Base-by-base conservation (phyloP, 2,329 filamentous ascomycete species). In the Aureobasidium musti region DNA sequence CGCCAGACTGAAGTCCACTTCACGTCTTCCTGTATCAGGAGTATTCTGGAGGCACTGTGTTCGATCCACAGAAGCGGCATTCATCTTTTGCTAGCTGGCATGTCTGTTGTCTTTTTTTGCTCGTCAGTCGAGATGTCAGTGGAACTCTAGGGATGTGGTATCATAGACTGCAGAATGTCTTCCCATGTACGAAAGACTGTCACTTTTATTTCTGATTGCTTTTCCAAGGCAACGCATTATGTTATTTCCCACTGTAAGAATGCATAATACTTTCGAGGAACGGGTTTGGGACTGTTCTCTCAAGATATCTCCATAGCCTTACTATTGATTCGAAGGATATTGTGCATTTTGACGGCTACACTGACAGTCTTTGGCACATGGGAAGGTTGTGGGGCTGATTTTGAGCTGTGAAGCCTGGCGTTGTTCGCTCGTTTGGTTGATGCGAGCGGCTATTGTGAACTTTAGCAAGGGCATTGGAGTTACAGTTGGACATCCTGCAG, bases 1-100 rank as follows among this genome's bases (percentile, higher is more conserved):
- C 65, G 65, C 65, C 65, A 67, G 65, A 67, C 65, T 66, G 63
- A 66, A 66, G 63, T 60, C 53, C 13, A 66, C 49, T 56, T 66
- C 52, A n/a, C 26, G 63, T 53, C 52, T n/a, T 63, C 14, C 43
- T 63, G n/a, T 56, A 8, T 21, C 53, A 54, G 5, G 54, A 59
- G 56, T 63, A 63, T 67, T 61, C 65, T 67, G 65, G 65, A 67
- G 65, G 65, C 54, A 67, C 65, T 67, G 65, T 67, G 65, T 67
- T 67, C 65, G 65, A 67, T 63, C 65, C 65, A 67, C 65, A 67
- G 65, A 67, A 67, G 65, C 65, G 43, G 57, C 65, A 66, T 14
- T 30, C 1, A 7, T 14, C 17, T 56, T 61, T 28, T 57, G 30
- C 11, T 30, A 5, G 23, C 0, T 11, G 13, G 5, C 1, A 45